These are phyloP conservation scores for Seiridium unicorne DNA, from an alignment of 2,329 filamentous ascomycete genomes.

Conservation along the genomic window DNA sequence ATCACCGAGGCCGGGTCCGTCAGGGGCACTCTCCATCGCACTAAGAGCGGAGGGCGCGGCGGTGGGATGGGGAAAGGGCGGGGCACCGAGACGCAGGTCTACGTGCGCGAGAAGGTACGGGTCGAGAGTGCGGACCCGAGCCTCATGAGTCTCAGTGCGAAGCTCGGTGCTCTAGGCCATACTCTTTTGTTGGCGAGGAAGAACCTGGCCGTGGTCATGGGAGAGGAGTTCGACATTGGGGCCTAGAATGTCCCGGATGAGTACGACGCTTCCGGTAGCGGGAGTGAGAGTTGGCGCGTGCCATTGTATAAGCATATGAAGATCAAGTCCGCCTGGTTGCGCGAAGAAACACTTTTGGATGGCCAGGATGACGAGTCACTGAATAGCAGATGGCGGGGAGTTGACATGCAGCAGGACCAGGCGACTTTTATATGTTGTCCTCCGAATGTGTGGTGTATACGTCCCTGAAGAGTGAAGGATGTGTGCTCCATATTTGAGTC, in stretches of 20 bases:
- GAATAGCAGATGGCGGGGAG: not conserved
- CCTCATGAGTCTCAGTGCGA: slow-evolving; percentile 78
- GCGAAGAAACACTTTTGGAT: too few species aligned
- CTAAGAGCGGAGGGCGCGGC: slow-evolving; percentile 7
- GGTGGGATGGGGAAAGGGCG: slow-evolving; percentile 8
- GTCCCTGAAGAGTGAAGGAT: not conserved
- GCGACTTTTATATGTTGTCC: not conserved
- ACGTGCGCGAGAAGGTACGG: slow-evolving; percentile 83
- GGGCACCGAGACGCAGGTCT: slow-evolving; percentile 57
- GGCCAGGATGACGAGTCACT: not conserved
- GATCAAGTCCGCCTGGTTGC: not conserved
- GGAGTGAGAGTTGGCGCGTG: not conserved
- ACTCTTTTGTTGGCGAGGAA: slow-evolving; percentile 67
- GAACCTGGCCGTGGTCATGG: slow-evolving; percentile 78
- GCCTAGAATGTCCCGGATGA: not conserved
- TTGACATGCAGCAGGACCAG: not conserved
- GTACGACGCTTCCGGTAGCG: not conserved
- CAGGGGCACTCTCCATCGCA: slow-evolving; percentile 8
- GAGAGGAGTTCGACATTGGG: slow-evolving; percentile 40
- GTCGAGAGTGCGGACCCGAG: slow-evolving; percentile 89
- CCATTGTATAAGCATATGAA: too few species aligned
- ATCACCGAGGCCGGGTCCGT: slow-evolving; percentile 14
- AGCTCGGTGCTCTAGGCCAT: slow-evolving; percentile 75
- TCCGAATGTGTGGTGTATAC: not conserved
- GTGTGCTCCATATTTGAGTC: too few species aligned